phyloP scores from a whole-genome alignment of 768 basidiomycete genomes.

The Collybia nuda region DNA sequence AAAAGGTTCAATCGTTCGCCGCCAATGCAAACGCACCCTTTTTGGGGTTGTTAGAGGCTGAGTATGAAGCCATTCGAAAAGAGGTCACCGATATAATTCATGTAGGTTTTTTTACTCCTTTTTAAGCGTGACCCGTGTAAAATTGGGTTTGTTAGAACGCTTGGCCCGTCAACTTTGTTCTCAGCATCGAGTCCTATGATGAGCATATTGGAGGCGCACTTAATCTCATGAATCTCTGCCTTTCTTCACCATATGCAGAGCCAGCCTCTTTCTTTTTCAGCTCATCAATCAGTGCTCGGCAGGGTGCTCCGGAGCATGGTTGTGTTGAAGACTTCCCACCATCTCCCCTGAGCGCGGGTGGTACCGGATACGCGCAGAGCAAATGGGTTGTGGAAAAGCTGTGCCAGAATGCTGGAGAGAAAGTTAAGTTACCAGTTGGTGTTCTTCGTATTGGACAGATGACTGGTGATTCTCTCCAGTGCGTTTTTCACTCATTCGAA shows the following conservation, averaged over 20 bases:
- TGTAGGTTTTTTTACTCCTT: slow-evolving; percentile 19
- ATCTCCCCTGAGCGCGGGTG: slow-evolving; percentile 29
- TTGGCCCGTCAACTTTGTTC: slow-evolving; percentile 58
- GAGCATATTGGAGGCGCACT: slow-evolving; percentile 47
- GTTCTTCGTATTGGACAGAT: slow-evolving; percentile 55
- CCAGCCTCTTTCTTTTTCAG: slow-evolving; percentile 49
- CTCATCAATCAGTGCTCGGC: slow-evolving; percentile 42
- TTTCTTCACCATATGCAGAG: slow-evolving; percentile 30
- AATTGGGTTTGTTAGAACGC: slow-evolving; percentile 35
- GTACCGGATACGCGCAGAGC: slow-evolving; percentile 35
- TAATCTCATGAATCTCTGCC: slow-evolving; percentile 49
- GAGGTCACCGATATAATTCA: slow-evolving; percentile 46
- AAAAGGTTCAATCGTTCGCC: slow-evolving; percentile 40
- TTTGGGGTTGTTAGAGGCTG: slow-evolving; percentile 38
- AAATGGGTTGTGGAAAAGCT: slow-evolving; percentile 60
- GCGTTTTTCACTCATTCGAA: slow-evolving; percentile 1
- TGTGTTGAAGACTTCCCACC: slow-evolving; percentile 32
- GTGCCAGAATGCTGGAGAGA: slow-evolving; percentile 36
- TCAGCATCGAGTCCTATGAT: slow-evolving; percentile 35
- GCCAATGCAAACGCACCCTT: slow-evolving; percentile 36
- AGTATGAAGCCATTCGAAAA: slow-evolving; percentile 32
- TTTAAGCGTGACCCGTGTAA: not conserved
- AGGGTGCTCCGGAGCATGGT: slow-evolving; percentile 27
- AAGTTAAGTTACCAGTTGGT: slow-evolving; percentile 25
- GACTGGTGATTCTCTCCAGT: slow-evolving; percentile 46